These are phyloP conservation scores for Sarocladium oryzae DNA, from an alignment of 2,329 filamentous ascomycete species.

Conservation along the genomic window DNA sequence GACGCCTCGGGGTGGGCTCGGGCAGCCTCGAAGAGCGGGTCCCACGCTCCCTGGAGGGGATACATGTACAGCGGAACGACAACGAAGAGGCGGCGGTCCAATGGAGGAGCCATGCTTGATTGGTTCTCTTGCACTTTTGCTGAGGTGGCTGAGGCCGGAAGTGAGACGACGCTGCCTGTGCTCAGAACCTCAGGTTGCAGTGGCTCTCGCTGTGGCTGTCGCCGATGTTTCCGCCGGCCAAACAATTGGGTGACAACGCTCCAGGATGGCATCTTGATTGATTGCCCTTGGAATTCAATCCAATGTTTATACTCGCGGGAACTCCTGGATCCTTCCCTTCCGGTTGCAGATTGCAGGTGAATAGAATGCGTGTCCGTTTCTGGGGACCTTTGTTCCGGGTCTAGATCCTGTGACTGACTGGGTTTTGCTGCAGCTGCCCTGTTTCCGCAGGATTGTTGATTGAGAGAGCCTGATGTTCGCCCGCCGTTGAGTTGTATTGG, in stretches of 20 bases:
- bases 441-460: too few species aligned
- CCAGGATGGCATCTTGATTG: background rate
- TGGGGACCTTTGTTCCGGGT: too few species aligned
- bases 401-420: too few species aligned
- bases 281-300: background rate
- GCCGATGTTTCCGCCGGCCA: background rate
- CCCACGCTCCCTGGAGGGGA: conserved; percentile 21
- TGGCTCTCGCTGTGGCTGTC: background rate
- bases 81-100: conserved; percentile 16
- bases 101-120: conserved; percentile 1
- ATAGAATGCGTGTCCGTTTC: too few species aligned
- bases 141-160: background rate
- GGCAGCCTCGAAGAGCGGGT: conserved; percentile 21
- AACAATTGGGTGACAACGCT: background rate
- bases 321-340: background rate
- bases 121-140: background rate
- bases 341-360: too few species aligned
- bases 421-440: too few species aligned
- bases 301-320: background rate
- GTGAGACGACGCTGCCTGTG: background rate
- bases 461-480: too few species aligned
- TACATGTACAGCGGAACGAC: conserved; percentile 28
- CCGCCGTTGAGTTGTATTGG: background rate
- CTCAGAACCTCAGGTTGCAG: too few species aligned
- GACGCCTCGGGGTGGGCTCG: conserved; percentile 16